Evolutionary conservation across 176 grass and related monocot genomes (phyloP).

Genomic region (Triticum turgidum): DNA sequence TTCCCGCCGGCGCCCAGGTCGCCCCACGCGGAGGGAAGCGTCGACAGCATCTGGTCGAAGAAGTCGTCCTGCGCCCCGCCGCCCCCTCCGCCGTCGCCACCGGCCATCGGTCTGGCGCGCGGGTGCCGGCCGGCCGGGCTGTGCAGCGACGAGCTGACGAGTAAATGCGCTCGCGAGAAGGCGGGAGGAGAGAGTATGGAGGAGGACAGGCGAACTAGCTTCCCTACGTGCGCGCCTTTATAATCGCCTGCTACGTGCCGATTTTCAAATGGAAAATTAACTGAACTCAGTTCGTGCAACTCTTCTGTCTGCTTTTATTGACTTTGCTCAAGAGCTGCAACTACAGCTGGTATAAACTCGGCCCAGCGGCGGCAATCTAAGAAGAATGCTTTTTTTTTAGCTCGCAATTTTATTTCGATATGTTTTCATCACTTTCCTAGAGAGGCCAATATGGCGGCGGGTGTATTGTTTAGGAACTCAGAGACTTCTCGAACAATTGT

Average conservation of each 20-base stretch:
- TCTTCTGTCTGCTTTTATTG: not conserved
- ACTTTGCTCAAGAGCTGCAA: not conserved
- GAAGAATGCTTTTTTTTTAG: too few relatives aligned
- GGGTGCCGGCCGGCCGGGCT: not conserved
- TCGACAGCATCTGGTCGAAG: slow-evolving; percentile 93
- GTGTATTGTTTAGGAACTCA: too few relatives aligned
- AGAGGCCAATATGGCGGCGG: too few relatives aligned
- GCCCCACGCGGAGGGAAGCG: slow-evolving; percentile 65
- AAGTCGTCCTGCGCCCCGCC: slow-evolving; percentile 71
- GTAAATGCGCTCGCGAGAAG: slow-evolving; percentile 1
- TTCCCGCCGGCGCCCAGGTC: slow-evolving; percentile 58
- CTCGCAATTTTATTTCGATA: too few relatives aligned
- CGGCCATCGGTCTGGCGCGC: slow-evolving; percentile 29
- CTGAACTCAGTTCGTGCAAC: slow-evolving; percentile 9
- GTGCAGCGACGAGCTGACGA: not conserved
- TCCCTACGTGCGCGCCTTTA: slow-evolving; percentile 27
- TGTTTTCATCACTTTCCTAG: too few relatives aligned
- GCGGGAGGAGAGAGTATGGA: not conserved
- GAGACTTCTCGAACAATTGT: too few relatives aligned
- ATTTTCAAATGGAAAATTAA: not conserved
- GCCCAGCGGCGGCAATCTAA: too few relatives aligned
- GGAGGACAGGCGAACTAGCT: not conserved
- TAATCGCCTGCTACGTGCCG: slow-evolving; percentile 8
- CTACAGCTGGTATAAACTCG: not conserved
- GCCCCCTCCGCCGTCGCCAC: slow-evolving; percentile 5